Evolutionary conservation across 1,139 yeast species (phyloP), one percentile per base, ranked within the genome.

Genomic region (Blastobotrys indianensis): DNA sequence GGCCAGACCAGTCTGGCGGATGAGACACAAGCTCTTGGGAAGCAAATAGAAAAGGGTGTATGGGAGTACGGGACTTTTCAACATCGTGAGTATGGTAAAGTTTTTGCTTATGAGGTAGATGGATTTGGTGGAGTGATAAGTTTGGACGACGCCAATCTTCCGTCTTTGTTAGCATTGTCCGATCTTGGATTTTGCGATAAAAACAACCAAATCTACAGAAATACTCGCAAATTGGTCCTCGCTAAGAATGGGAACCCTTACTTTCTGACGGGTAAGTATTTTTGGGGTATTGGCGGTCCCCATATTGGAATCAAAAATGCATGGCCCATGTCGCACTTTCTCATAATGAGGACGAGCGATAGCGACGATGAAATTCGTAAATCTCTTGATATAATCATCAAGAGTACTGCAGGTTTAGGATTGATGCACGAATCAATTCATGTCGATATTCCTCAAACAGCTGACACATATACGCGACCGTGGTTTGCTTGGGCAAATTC

Each of bases 401-500:
- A 67, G 11, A 76, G 78, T 6, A 86, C 96, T 0, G 85, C 75
- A 1, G 82, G 80, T 0, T 68, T 86, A 13, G 96, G 96, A 0
- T 71, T 87, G 48, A 81, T 87, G 79, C 96, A 87, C 60, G 96
- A 87, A 65, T 77, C 85, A 51, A 78, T 87, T 3, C 70, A 84
- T 53, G 95, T 86, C 2, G 75, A 82, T 55, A 67, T 75, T 2
- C 69, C 69, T 1, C 42, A 48, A 20, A 59, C 62, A 8, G 16
- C 20, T 7, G 82, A 64, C 58, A 55, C 57, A 7, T 69, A 52
- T 54, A 83, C 94, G 0, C 69, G 95, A 49, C 76, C 90, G 1
- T 87, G 96, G 95, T 88, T 88, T 67, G 85, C 95, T 2, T 88
- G 96, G 96, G 86, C 95, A 57, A 88, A 87, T 61, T 80, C 94